These are phyloP conservation scores for Wakefieldia striispora DNA, from an alignment of 768 basidiomycete species.

Conservation along the genomic window DNA sequence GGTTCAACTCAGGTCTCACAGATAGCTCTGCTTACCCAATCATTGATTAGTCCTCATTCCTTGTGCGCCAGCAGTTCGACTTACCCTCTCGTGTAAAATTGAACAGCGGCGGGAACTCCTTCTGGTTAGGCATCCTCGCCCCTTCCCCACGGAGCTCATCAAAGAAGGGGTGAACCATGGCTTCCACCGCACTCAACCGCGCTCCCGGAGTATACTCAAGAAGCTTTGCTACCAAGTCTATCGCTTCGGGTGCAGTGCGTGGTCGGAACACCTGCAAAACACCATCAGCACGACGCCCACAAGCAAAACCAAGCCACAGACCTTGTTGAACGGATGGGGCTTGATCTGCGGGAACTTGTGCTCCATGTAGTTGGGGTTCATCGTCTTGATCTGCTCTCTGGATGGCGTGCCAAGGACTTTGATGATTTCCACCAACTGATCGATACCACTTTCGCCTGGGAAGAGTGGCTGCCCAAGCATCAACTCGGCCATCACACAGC, in stretches of 20 bases:
- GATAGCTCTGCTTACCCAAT: slow-evolving; percentile 71
- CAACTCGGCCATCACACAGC: slow-evolving; percentile 99
- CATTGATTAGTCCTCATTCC: slow-evolving; percentile 4
- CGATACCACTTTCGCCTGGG: slow-evolving; percentile 98
- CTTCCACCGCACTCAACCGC: slow-evolving; percentile 84
- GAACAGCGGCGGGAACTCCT: slow-evolving; percentile 91
- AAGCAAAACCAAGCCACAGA: slow-evolving; percentile 25
- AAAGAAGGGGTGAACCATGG: slow-evolving; percentile 95
- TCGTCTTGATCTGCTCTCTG: slow-evolving; percentile 99
- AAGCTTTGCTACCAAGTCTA: slow-evolving; percentile 91
- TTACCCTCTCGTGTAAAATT: slow-evolving; percentile 94
- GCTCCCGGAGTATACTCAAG: slow-evolving; percentile 98
- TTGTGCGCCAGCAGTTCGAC: slow-evolving; percentile 26
- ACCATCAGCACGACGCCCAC: slow-evolving; percentile 13
- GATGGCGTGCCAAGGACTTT: slow-evolving; percentile 99
- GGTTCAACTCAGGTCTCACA: slow-evolving; percentile 91
- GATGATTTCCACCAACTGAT: slow-evolving; percentile 99
- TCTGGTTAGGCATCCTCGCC: slow-evolving; percentile 94
- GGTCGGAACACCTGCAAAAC: slow-evolving; percentile 89
- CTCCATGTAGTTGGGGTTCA: slow-evolving; percentile 99
- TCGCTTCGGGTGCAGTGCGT: slow-evolving; percentile 93
- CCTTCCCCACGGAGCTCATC: slow-evolving; percentile 92
- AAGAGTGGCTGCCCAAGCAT: slow-evolving; percentile 99
- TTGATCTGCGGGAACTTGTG: slow-evolving; percentile 99
- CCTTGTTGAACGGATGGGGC: slow-evolving; percentile 98